Evolutionary conservation across 352 stramenopile species (phyloP), one percentile per base, ranked within the genome.

Genomic region (Bremia lactucae): DNA sequence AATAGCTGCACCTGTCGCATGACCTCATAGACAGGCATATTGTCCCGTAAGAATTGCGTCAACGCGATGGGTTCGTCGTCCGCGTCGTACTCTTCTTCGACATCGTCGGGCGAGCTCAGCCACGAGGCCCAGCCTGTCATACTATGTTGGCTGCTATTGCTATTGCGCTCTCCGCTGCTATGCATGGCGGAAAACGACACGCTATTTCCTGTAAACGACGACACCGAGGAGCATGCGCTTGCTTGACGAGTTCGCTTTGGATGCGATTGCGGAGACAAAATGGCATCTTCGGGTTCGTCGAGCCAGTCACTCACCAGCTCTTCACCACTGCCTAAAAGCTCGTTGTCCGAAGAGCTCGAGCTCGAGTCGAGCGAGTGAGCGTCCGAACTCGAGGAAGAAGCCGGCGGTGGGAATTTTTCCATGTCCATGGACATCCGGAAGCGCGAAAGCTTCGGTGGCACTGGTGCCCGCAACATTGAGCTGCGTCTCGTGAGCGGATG

Each of bases 1-100:
- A 93, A 90, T 7, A 93, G 62, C 55, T 89, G 77, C 47, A 93
- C 80, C 56, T 92, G 80, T 31, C 70, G 72, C 77, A 92, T 92
- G 44, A 90, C 61, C 43, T 92, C 74, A 52, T 92, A 92, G 31
- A 92, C 67, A 11, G 75, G 77, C 63, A 85, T 85, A 44, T 92
- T 92, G 25, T 88, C 80, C 1, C 59, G 61, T 41, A 92, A 65
- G 36, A 89, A 92, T 6, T 68, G 69, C 13, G 74, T 86, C 14
- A 89, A 62, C 18, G 65, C 62, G 4, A 79, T 65, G 11, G 76
- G 69, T 46, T 86, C 62, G 24, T 87, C 74, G 26, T 85, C 72
- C 10, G 65, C 65, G 1, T 89, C 73, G 1, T 81, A 42, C 20
- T 86, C 69, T 28, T 84, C 65, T 11, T 87, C 74, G 4, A 59